Evolutionary conservation across 768 basidiomycete species (phyloP), one percentile per base, ranked within the genome.

Genomic region (Cantharellus cinnabarinus): DNA sequence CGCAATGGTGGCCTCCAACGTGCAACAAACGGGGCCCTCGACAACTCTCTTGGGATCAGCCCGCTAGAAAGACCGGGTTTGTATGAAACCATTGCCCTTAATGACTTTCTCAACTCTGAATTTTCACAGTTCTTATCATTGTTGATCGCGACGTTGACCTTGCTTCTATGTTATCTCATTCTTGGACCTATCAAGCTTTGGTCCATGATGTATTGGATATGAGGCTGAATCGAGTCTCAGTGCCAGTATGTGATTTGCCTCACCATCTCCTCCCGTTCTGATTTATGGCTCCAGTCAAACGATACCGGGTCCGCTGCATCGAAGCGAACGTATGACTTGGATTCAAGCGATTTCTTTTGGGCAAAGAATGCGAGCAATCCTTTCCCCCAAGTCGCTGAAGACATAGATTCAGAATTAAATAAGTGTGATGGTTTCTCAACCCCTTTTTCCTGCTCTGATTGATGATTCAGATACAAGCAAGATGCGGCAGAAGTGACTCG

Each of bases 321-420:
- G 62, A 79, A 83, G 71, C 71, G 71, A 57, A 82, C 88, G 0
- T 97, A 98, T 65, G 95, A 99, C 70, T 81, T 99, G 41, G 95
- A 98, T 70, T 83, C 89, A 29, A 97, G 94, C 66, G 95, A 99
- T 70, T 99, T 95, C 71, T 99, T 99, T 74, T 99, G 95, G 95
- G 85, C 82, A 2, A 89, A 87, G 68, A 95, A 98, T 66, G 89
- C 93, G 0, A 82, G 88, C 4, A 89, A 86, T 61, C 94, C 94
- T 3, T 99, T 99, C 76, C 95, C 95, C 42, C 89, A 95, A 64
- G 95, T 99, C 3, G 94, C 95, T 2, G 95, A 95, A 68, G 94
- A 98, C 63, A 97, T 99, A 57, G 90, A 99, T 66, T 65, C 75
- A 3, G 95, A 97, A 69, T 71, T 98, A 64, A 90, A 83, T 70